Conservation (phyloP, 768 basidiomycete species). For the Atractiella rhizophila region DNA sequence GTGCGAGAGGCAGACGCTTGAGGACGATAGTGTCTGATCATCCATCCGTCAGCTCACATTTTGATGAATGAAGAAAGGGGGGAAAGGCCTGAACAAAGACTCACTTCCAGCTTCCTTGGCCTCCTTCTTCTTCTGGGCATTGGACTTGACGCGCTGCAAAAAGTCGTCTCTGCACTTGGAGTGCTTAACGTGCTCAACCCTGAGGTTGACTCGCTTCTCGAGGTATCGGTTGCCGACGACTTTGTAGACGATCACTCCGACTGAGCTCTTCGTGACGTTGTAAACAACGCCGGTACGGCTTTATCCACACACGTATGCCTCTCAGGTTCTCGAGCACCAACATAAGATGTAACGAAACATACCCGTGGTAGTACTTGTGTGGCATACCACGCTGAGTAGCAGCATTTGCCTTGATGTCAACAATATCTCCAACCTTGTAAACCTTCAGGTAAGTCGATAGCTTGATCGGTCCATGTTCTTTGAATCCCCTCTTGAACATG, state of each 20-base stretch:
- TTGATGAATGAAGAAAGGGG: neutral
- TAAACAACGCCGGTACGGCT: constrained; percentile 95
- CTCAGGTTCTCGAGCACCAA: neutral
- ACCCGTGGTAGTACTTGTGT: constrained; percentile 71
- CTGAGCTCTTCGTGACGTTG: constrained; percentile 84
- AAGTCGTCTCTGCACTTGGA: constrained; percentile 96
- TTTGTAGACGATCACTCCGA: constrained; percentile 94
- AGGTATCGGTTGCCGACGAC: constrained; percentile 96
- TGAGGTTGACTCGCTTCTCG: constrained; percentile 97
- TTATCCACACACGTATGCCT: constrained; percentile 17
- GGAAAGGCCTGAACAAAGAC: constrained; percentile 19
- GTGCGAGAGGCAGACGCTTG: constrained; percentile 60
- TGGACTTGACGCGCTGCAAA: constrained; percentile 77
- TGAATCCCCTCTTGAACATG: constrained; percentile 99
- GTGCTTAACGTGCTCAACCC: constrained; percentile 74
- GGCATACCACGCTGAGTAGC: constrained; percentile 99
- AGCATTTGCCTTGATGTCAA: constrained; percentile 98
- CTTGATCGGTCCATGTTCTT: constrained; percentile 75
- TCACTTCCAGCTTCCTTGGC: constrained; percentile 76
- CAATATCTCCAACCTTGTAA: constrained; percentile 91
- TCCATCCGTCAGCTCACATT: neutral
- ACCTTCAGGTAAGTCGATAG: constrained; percentile 77
- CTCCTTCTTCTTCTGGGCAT: constrained; percentile 53
- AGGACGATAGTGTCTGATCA: constrained; percentile 47
- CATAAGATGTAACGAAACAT: neutral